phyloP scores from a whole-genome alignment of 148 eudicot species.

The Chenopodium suecicum region DNA sequence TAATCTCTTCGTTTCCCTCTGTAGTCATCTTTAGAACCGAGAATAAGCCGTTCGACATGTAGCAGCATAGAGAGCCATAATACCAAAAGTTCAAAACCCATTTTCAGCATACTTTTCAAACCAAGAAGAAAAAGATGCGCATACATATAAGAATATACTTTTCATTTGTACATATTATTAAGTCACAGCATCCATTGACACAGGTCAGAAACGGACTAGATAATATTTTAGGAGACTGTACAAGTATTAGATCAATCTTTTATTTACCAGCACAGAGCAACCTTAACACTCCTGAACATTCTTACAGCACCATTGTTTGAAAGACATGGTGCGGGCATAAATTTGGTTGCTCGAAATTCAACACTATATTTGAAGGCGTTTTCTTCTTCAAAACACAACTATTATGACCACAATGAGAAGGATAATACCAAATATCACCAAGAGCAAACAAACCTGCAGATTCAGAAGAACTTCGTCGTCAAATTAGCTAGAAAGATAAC shows the following conservation, averaged over 20 bases:
- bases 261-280: conserved; percentile 11
- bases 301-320: background rate
- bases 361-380: background rate
- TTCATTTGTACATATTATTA: conserved; percentile 7
- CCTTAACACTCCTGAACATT: conserved; percentile 5
- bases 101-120: background rate
- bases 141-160: background rate
- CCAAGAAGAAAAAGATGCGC: background rate
- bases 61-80: background rate
- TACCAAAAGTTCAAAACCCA: background rate
- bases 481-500: background rate
- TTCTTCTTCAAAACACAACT: conserved; percentile 44
- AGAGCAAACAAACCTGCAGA: conserved; percentile 74
- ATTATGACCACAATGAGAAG: conserved; percentile 64
- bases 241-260: conserved; percentile 6
- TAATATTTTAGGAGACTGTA: background rate
- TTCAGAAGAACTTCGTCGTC: background rate
- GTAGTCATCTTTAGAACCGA: background rate
- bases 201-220: background rate
- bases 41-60: background rate
- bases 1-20: background rate
- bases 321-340: background rate
- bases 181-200: background rate
- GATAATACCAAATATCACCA: conserved; percentile 80
- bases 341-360: background rate